Evolutionary conservation across 345 rosid genomes (phyloP), one percentile per base, ranked within the genome.

Genomic region (Aurinia saxatilis): DNA sequence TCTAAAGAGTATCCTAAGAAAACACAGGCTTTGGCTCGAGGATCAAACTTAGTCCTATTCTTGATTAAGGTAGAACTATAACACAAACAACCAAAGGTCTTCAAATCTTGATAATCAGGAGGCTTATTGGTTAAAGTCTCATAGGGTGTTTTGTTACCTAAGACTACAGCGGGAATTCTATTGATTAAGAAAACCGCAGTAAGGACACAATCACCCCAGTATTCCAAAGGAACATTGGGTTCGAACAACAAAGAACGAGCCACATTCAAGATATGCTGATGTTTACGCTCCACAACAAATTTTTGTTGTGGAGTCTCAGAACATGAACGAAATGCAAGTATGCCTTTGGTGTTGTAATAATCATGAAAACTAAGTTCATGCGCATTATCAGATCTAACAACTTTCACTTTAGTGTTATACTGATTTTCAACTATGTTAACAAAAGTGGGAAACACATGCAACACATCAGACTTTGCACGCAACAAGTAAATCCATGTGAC

Each of bases 61-160:
- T 21, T 21, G 4, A 4, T 2, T 21, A 21, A 21, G 4, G 25
- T 21, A 21, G 4, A 21, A 21, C 25, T 21, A 21, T 21, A 21
- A 4, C 25, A 21, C 4, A 21, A 21, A 21, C 25, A 21, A 21
- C 25, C 25, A 21, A 21, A 21, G 25, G 25, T 21, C 4, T 21
- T 21, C 81, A 78, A 83, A 60, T 85, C 79, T 77, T 93, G 90
- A 97, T 79, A 97, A 93, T 71, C 99, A 21, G 25, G 2, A 21
- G 25, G 25, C 25, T 21, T 21, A 21, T 21, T 21, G 4, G 25
- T 21, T 21, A 21, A 21, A 2, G 2, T 21, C 25, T 21, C 25
- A 21, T 21, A 21, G 4, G 25, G 25, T 21, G 25, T 21, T 21
- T 33, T 33, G 8, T 33, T 33, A 1, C 10, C 36, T 8, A 33